Conservation (phyloP, 805 yeast genomes). For the Jamesozyma spencerorum region DNA sequence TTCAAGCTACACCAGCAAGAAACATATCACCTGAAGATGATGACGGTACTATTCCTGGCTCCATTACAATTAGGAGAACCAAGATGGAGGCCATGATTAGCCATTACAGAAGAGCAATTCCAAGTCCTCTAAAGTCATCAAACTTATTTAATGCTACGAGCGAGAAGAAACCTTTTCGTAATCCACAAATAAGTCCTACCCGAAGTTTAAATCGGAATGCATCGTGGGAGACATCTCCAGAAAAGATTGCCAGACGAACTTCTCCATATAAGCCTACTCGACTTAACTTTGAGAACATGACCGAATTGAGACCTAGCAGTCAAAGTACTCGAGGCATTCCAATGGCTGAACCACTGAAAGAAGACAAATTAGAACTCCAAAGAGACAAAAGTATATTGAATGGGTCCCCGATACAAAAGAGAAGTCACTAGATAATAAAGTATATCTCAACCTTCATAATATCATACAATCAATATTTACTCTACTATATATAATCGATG, state of each 20-base stretch:
- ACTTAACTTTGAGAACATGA: conserved; percentile 1
- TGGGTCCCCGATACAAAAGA: conserved; percentile 1
- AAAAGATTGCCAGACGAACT: neutral
- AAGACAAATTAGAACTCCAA: neutral
- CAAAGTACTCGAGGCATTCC: neutral
- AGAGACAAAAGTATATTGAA: neutral
- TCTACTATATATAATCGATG: no score
- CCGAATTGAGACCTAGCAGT: conserved; percentile 2
- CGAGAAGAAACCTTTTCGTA: no score
- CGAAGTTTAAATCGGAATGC: neutral
- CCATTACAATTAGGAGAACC: conserved; percentile 29
- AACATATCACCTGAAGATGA: conserved; percentile 1
- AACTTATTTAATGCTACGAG: conserved; percentile 12
- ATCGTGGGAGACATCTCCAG: conserved; percentile 2
- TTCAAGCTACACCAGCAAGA: conserved; percentile 15
- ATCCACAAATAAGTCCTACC: no score
- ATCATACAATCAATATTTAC: no score
- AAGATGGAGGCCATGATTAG: conserved; percentile 31
- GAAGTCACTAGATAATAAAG: no score
- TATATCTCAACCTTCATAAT: no score
- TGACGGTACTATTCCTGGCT: conserved; percentile 31
- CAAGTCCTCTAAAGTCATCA: conserved; percentile 31
- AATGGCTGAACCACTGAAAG: neutral
- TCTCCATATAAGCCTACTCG: neutral
- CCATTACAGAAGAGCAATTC: conserved; percentile 31